Percentiles rank a stretch among this genome's conserved stretches.
These are phyloP conservation scores for Eucalyptus tenuipes DNA, from an alignment of 345 rosid genomes.

Conservation along the genomic window DNA sequence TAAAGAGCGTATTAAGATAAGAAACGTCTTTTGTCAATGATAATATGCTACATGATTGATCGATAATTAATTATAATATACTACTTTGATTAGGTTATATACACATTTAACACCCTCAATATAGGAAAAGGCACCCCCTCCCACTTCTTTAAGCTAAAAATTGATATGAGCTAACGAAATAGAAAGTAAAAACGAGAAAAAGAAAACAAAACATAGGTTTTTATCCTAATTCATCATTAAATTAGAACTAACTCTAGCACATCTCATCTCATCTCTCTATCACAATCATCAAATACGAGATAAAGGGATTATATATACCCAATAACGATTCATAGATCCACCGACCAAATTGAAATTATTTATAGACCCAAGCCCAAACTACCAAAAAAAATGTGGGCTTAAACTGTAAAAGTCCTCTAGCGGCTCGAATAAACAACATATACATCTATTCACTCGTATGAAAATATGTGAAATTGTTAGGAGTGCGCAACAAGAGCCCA, in stretches of 20 bases:
- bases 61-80: not conserved
- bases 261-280: too few relatives aligned
- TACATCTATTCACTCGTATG: not conserved
- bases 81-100: not conserved
- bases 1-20: not conserved
- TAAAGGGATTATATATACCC: too few relatives aligned
- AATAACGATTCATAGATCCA: too few relatives aligned
- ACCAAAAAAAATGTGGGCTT: too few relatives aligned
- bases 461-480: too few relatives aligned
- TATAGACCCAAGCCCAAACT: too few relatives aligned
- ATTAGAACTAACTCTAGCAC: too few relatives aligned
- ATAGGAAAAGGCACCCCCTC: not conserved
- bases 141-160: not conserved
- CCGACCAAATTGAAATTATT: too few relatives aligned
- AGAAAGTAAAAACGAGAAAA: not conserved
- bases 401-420: too few relatives aligned
- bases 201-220: not conserved
- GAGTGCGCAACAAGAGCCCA: not conserved
- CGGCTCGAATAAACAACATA: too few relatives aligned
- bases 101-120: not conserved
- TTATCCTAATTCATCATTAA: too few relatives aligned
- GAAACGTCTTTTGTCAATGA: not conserved
- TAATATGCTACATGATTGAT: not conserved
- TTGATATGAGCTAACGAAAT: not conserved
- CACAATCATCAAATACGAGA: too few relatives aligned